Conservation (phyloP, 345 rosid species). For the Salix udensis region DNA sequence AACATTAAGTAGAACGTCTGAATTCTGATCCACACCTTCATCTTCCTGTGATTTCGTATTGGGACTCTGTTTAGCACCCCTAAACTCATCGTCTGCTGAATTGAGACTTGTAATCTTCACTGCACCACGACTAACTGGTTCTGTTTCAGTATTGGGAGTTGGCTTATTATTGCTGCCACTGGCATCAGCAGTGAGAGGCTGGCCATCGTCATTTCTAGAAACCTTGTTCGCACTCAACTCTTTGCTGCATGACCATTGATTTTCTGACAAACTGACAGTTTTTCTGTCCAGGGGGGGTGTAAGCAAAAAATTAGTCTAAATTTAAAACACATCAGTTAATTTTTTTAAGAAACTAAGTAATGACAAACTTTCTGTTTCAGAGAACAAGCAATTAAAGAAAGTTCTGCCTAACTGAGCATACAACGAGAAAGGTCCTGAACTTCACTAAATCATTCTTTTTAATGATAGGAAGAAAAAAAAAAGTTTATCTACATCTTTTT, state of each 20-base stretch:
- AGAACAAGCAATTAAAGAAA: no score
- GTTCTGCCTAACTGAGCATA: no score
- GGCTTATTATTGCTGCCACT: background rate
- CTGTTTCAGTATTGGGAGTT: slow-evolving; percentile 37
- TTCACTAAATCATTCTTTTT: no score
- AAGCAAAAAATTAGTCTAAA: background rate
- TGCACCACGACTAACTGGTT: slow-evolving; percentile 37
- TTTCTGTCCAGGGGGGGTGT: background rate
- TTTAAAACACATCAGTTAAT: background rate
- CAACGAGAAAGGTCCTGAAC: no score
- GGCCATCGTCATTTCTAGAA: slow-evolving; percentile 37
- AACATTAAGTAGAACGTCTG: slow-evolving; percentile 19
- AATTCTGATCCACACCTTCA: slow-evolving; percentile 29
- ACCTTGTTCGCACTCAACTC: slow-evolving; percentile 29
- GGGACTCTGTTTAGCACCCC: slow-evolving; percentile 3
- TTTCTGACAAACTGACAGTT: background rate
- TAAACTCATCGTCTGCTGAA: slow-evolving; percentile 40
- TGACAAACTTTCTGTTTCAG: background rate
- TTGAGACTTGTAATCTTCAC: slow-evolving; percentile 25
- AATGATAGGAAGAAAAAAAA: no score
- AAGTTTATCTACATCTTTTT: no score
- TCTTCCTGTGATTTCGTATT: slow-evolving; percentile 29
- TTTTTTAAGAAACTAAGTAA: background rate
- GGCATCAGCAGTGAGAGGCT: slow-evolving; percentile 10
- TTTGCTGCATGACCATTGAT: background rate